Conservation (phyloP, 2,329 filamentous ascomycete genomes). For the Trichoderma guizhouense region DNA sequence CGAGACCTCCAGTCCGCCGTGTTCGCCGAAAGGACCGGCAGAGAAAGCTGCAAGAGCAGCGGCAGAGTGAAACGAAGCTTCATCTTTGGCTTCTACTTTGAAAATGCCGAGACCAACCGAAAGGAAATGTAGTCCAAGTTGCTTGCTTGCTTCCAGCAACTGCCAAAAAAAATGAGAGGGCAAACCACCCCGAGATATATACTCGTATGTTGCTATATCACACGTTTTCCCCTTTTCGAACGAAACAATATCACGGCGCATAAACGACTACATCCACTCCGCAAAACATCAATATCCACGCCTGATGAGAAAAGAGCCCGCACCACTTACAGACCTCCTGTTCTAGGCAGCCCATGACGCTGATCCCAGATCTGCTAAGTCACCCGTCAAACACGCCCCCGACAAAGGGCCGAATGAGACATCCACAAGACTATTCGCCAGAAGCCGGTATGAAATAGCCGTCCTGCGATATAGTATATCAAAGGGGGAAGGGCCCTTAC, state of each 20-base stretch:
- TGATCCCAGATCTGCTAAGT: conserved; percentile 10
- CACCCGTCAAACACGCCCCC: not conserved
- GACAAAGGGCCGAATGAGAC: conserved; percentile 17
- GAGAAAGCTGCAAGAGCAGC: conserved; percentile 17
- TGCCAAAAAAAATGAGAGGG: not conserved
- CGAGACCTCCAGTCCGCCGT: conserved; percentile 48
- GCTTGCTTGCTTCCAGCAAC: not conserved
- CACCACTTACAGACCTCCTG: conserved; percentile 32
- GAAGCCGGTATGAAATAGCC: not conserved
- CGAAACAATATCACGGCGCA: not conserved
- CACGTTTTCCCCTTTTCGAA: not conserved
- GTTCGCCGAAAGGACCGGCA: conserved; percentile 30
- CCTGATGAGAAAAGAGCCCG: conserved; percentile 22
- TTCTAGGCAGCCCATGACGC: conserved; percentile 49
- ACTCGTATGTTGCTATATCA: not conserved
- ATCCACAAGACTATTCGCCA: not conserved
- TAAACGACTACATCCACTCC: not conserved
- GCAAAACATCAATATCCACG: not conserved
- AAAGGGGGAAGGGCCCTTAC: not conserved
- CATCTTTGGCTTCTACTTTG: not conserved
- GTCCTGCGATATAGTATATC: not conserved
- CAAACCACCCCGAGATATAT: not conserved
- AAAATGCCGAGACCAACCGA: not conserved
- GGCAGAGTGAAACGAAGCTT: conserved; percentile 3
- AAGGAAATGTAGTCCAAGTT: not conserved